Conservation (phyloP, 805 yeast species). For the Saccharomycopsis capsularis region DNA sequence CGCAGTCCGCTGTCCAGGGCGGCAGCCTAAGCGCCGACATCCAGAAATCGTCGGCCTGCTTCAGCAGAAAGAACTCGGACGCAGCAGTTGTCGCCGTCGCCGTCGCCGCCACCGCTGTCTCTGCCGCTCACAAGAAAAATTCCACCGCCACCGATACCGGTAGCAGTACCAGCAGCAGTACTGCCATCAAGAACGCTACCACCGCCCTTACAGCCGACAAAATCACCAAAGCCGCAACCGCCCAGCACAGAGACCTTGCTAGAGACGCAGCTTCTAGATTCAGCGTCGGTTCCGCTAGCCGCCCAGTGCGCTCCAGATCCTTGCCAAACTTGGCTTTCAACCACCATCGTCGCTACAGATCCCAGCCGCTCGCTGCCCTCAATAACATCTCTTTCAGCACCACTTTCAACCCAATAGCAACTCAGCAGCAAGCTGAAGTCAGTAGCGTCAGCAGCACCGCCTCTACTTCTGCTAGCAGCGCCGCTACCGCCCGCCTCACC, state of each 20-base stretch:
- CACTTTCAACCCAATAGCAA: not conserved
- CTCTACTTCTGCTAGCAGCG: not conserved
- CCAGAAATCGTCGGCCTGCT: no score
- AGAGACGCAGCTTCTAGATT: not conserved
- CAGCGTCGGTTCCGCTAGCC: not conserved
- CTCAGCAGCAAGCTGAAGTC: not conserved
- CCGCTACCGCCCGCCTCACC: not conserved
- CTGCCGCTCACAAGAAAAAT: not conserved
- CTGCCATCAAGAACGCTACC: slow-evolving; percentile 26
- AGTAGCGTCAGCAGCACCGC: not conserved
- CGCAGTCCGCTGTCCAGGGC: slow-evolving; percentile 22
- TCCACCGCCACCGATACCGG: not conserved
- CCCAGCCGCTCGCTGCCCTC: slow-evolving; percentile 14
- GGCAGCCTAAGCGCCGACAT: no score
- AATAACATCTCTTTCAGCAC: not conserved
- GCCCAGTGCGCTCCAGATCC: slow-evolving; percentile 14
- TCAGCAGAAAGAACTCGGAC: no score
- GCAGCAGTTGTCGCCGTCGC: no score
- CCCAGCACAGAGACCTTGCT: not conserved
- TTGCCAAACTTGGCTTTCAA: slow-evolving; percentile 16
- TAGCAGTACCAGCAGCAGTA: not conserved
- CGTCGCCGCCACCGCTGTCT: no score
- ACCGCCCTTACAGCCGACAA: slow-evolving; percentile 18
- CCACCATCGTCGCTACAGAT: slow-evolving; percentile 17
- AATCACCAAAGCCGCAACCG: not conserved